These are phyloP conservation scores for Diaporthe sp. DNA, from an alignment of 2,329 filamentous ascomycete genomes.

Conservation along the genomic window DNA sequence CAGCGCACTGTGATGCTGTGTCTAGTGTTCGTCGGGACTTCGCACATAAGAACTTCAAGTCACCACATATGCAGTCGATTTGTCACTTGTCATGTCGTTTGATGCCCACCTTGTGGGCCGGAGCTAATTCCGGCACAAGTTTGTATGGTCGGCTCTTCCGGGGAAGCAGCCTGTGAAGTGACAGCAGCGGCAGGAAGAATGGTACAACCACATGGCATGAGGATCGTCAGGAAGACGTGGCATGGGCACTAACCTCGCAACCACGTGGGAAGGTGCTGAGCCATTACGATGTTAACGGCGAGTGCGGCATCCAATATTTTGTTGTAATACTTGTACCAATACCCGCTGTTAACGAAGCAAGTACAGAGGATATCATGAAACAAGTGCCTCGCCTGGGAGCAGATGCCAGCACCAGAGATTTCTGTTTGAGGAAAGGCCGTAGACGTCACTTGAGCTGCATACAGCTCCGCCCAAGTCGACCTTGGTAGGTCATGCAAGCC, in stretches of 20 bases:
- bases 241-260: background rate
- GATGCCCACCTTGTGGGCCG: background rate
- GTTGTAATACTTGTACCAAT: background rate
- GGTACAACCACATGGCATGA: background rate
- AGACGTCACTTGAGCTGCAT: conserved; percentile 5
- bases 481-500: conserved; percentile 19
- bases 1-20: conserved; percentile 8
- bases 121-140: background rate
- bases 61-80: conserved; percentile 10
- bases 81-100: background rate
- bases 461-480: background rate
- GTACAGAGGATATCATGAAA: background rate
- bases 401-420: background rate
- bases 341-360: background rate
- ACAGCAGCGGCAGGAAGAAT: background rate
- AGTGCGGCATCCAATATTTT: background rate
- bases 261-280: background rate
- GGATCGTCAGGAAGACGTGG: background rate
- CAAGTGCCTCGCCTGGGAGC: background rate
- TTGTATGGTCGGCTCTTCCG: background rate
- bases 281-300: background rate
- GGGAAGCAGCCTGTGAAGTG: background rate
- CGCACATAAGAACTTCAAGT: background rate
- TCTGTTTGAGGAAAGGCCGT: background rate
- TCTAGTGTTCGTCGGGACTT: background rate